Evolutionary conservation across 352 stramenopile genomes (phyloP), one percentile per base, ranked within the genome.

Genomic region (Phytopythium helicoides): DNA sequence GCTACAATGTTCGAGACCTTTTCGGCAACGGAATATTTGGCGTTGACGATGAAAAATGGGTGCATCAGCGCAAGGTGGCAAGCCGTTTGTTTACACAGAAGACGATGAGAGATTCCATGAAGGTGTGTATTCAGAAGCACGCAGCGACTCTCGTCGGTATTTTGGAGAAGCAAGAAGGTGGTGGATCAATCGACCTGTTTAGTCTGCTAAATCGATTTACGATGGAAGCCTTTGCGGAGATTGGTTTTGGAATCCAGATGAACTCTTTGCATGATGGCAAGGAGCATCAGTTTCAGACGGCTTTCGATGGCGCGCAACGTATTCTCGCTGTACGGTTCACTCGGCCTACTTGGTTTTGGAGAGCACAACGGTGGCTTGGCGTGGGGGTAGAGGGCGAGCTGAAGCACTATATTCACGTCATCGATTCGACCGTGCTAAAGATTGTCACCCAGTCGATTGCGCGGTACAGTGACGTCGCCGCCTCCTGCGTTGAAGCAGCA

Each of bases 1-100:
- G 40, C 38, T 56, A 66, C 8, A 64, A 65, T 25, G 44, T 87
- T 46, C 18, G 26, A 7, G 72, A 88, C 47, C 35, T 93, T 11
- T 54, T 92, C 1, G 78, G 82, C 40, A 42, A 81, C 11, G 81
- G 84, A 39, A 87, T 94, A 56, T 89, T 94, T 38, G 61, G 58
- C 6, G 62, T 70, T 9, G 80, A 94, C 50, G 78, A 73, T 4
- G 55, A 67, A 14, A 25, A 44, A 23, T 94, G 84, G 84, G 52
- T 71, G 31, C 59, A 81, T 39, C 84, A 94, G 54, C 73, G 84
- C 50, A 93, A 93, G 56, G 83, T 64, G 0, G 81, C 86, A 46
- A 96, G 78, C 42, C 85, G 94, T 44, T 81, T 97, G 22, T 95
- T 95, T 38, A 90, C 76, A 6, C 75, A 56, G 36, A 57, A 57